Evolutionary conservation across 768 basidiomycete species (phyloP).

Genomic region (Hypholoma fasciculare): DNA sequence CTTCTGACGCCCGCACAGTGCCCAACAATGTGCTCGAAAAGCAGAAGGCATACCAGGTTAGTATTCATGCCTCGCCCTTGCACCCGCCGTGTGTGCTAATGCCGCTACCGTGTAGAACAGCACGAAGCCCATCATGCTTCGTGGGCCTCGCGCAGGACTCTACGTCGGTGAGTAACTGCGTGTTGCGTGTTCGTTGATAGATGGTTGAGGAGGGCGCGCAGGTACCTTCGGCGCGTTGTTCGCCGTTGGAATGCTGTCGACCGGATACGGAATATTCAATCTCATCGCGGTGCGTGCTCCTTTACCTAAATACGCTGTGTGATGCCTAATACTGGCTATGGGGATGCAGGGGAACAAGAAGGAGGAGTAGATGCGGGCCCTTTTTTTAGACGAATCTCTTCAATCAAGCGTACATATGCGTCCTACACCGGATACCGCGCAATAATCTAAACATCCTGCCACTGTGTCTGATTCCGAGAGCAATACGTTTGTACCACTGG

Average conservation of each 20-base stretch:
- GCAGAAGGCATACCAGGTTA: conserved; percentile 71
- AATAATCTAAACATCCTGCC: background rate
- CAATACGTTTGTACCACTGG: too few species aligned
- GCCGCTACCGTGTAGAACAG: conserved; percentile 33
- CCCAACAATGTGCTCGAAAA: conserved; percentile 67
- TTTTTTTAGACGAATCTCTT: background rate
- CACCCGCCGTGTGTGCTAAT: conserved; percentile 7
- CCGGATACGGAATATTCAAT: conserved; percentile 47
- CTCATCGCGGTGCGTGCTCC: conserved; percentile 42
- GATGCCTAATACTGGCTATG: background rate
- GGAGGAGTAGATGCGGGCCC: conserved; percentile 10
- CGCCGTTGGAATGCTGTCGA: conserved; percentile 52
- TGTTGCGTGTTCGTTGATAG: background rate
- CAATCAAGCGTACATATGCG: background rate
- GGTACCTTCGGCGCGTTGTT: conserved; percentile 58
- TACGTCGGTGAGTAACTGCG: conserved; percentile 51
- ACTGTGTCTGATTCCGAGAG: too few species aligned
- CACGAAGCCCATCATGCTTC: conserved; percentile 55
- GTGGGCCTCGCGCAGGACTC: conserved; percentile 60
- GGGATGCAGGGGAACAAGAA: conserved; percentile 23
- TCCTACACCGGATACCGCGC: background rate
- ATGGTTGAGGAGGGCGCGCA: conserved; percentile 20
- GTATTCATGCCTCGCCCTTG: background rate
- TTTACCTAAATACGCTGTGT: background rate
- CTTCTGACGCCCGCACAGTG: conserved; percentile 23